Base-by-base conservation (phyloP, 1,284 basidiomycete genomes). In the Tilletia caries region DNA sequence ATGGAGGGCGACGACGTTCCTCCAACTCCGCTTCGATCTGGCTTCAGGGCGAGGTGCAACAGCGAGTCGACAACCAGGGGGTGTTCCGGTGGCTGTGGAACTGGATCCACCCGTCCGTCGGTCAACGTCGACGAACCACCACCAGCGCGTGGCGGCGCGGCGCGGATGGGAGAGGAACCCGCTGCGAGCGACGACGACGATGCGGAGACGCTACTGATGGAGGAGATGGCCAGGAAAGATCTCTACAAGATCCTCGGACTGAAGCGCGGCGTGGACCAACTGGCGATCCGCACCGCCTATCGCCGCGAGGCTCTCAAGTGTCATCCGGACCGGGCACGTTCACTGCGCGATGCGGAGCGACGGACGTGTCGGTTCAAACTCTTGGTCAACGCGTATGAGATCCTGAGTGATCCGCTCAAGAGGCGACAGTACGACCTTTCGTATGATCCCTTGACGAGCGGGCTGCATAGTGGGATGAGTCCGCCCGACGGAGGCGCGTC, bases 291-390 rank as follows among this genome's bases (percentile, higher is more conserved):
- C 10, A 62, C 58, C 29, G 58, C 58, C 4, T 62, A 62, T 23
- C 58, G 58, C 18, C 27, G 58, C 20, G 58, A 62, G n/a, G 58
- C 58, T 13, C 58, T 62, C 6, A 62, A 62, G 32, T 62, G 58
- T 29, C 58, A 62, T 37, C 58, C 58, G 20, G 58, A 62, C 32
- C 58, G 58, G 8, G 58, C 58, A 34, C 58, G 58, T 20, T 62
- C 58, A n/a, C 32, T 62, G 27, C 58, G 58, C 12, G 58, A 62
- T 23, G 58, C 58, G 8, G 58, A 62, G 13, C 58, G 58, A n/a
- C 29, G 58, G 29, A 62, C 58, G 58, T n/a, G 6, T 20, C 58
- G 58, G 32, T 62, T 62, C 58, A 62, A 62, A n/a, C 58, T 62
- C 15, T n/a, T 62, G 58, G 58, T 62, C 13, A 62, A 62, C 23